Conservation (phyloP, 2,329 filamentous ascomycete genomes). For the Aspergillus alliaceus region DNA sequence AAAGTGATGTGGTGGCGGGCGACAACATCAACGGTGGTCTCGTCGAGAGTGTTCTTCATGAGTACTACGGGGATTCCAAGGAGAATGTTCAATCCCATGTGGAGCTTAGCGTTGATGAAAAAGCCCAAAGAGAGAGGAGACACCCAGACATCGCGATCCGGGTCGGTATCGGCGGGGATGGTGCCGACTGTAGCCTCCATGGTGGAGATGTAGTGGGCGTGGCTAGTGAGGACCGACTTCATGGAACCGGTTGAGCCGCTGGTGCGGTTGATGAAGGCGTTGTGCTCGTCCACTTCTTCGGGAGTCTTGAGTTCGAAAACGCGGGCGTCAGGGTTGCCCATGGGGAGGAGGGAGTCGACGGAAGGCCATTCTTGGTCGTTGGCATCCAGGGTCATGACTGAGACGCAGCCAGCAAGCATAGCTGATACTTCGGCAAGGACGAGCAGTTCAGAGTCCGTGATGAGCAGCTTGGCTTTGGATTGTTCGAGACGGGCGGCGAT, state of each 20-base stretch:
- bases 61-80: conserved; percentile 29
- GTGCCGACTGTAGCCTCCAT: conserved; percentile 22
- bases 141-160: conserved; percentile 22
- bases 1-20: conserved; percentile 21
- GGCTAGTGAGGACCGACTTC: conserved; percentile 22
- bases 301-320: not conserved
- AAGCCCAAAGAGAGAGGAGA: conserved; percentile 25
- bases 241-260: conserved; percentile 21
- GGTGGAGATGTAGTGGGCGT: conserved; percentile 22
- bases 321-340: not conserved
- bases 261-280: conserved; percentile 23
- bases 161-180: conserved; percentile 23
- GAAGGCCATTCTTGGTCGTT: not conserved
- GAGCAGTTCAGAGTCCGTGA: conserved; percentile 17
- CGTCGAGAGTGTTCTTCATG: conserved; percentile 17
- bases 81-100: conserved; percentile 26
- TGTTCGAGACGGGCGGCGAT: conserved; percentile 22
- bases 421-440: conserved; percentile 15
- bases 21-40: conserved; percentile 17
- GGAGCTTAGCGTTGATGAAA: conserved; percentile 29
- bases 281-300: conserved; percentile 8
- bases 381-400: conserved; percentile 5
- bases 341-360: not conserved
- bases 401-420: conserved; percentile 7
- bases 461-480: conserved; percentile 21